Evolutionary conservation across 2,329 filamentous ascomycete species (phyloP).

Genomic region (Thyridium curvatum): DNA sequence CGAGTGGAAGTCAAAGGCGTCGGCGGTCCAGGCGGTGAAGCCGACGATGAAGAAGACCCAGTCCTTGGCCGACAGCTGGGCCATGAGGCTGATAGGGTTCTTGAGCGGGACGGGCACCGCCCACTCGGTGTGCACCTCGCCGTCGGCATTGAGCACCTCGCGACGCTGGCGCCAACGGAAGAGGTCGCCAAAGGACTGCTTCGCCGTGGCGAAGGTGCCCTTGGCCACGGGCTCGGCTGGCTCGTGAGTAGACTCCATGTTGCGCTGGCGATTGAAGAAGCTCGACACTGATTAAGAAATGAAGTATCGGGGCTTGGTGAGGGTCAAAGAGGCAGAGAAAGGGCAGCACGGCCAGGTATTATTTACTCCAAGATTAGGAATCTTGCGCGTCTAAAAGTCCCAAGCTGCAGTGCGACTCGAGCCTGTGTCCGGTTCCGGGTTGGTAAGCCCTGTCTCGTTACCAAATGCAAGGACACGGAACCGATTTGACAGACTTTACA

Average conservation of each 20-base stretch:
- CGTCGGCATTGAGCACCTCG: conserved; percentile 48
- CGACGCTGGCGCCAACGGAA: conserved; percentile 66
- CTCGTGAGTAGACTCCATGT: not conserved
- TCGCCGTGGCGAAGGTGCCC: conserved; percentile 38
- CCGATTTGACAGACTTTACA: too few species aligned
- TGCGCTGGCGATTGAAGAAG: too few species aligned
- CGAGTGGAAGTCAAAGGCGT: conserved; percentile 80
- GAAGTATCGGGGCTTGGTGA: too few species aligned
- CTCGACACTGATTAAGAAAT: too few species aligned
- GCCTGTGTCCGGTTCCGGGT: too few species aligned
- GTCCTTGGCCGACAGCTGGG: conserved; percentile 55
- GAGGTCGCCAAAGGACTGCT: conserved; percentile 18
- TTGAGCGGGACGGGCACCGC: conserved; percentile 56
- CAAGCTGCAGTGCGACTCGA: too few species aligned
- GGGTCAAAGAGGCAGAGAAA: too few species aligned
- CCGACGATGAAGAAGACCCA: conserved; percentile 75
- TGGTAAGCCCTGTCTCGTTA: too few species aligned
- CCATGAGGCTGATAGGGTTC: conserved; percentile 66
- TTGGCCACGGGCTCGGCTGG: conserved; percentile 62
- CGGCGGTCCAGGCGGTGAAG: conserved; percentile 70
- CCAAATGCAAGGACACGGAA: too few species aligned
- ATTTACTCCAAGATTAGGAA: too few species aligned
- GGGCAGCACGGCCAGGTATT: too few species aligned
- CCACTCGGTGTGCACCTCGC: conserved; percentile 64
- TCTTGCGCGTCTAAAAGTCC: too few species aligned